Evolutionary conservation across 805 yeast genomes (phyloP).

Genomic region (Dipodascus geniculatus): DNA sequence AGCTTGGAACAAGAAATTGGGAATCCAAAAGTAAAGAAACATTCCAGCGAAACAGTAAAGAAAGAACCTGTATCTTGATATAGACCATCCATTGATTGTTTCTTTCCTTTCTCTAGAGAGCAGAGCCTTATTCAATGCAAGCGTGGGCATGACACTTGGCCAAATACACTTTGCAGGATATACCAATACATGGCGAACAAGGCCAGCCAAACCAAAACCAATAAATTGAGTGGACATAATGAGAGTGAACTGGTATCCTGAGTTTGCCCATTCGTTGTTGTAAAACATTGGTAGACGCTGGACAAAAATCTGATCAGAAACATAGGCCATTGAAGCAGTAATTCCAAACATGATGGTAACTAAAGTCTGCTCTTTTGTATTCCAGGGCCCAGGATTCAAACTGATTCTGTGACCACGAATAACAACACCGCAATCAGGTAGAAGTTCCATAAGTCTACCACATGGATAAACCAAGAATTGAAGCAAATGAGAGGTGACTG

Average conservation of each 20-base stretch:
- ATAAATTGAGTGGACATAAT: conserved; percentile 39
- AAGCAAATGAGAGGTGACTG: conserved; percentile 38
- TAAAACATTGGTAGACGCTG: conserved; percentile 12
- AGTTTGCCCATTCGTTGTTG: conserved; percentile 9
- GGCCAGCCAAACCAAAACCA: conserved; percentile 45
- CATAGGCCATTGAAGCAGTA: conserved; percentile 6
- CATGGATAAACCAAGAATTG: conserved; percentile 49
- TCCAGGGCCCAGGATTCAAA: conserved; percentile 53
- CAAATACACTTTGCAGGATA: conserved; percentile 35
- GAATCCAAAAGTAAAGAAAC: conserved; percentile 56
- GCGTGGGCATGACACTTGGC: conserved; percentile 46
- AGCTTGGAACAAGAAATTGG: conserved; percentile 53
- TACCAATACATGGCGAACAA: conserved; percentile 38
- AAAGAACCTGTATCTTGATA: conserved; percentile 43
- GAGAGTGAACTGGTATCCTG: conserved; percentile 14
- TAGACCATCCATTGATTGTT: conserved; percentile 46
- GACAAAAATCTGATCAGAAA: conserved; percentile 9
- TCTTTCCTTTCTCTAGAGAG: conserved; percentile 16
- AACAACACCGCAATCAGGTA: conserved; percentile 24
- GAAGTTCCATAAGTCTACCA: conserved; percentile 27
- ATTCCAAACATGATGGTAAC: conserved; percentile 31
- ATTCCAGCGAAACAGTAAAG: conserved; percentile 29
- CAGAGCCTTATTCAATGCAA: conserved; percentile 38
- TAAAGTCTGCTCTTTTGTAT: conserved; percentile 49
- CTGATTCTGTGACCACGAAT: conserved; percentile 28